Conservation (phyloP, 768 basidiomycete genomes). For the Amylocystis lapponica region DNA sequence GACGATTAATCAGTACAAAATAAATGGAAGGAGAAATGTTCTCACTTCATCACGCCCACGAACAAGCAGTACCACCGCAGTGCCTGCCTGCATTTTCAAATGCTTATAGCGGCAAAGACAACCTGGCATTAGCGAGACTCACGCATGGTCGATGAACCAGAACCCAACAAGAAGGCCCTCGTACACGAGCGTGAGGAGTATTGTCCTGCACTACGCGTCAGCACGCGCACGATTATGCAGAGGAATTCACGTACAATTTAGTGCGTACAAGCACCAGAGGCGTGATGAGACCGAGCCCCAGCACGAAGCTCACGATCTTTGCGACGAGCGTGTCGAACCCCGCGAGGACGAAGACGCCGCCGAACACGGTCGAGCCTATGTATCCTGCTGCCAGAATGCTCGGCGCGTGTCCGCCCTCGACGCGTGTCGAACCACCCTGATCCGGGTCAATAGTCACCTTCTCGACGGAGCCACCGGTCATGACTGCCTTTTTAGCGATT, state of each 20-base stretch:
- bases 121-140: constrained; percentile 24
- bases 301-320: constrained; percentile 88
- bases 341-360: constrained; percentile 76
- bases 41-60: constrained; percentile 81
- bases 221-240: not conserved
- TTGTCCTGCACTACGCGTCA: constrained; percentile 52
- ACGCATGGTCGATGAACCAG: constrained; percentile 95
- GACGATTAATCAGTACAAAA: constrained; percentile 7
- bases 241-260: constrained; percentile 61
- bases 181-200: constrained; percentile 72
- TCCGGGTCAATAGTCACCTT: constrained; percentile 83
- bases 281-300: constrained; percentile 80
- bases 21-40: not conserved
- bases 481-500: constrained; percentile 75
- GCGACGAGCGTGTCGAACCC: constrained; percentile 88
- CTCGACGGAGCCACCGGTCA: constrained; percentile 73
- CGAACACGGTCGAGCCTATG: constrained; percentile 75
- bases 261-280: constrained; percentile 84
- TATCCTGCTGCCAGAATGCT: constrained; percentile 78
- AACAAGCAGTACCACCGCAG: constrained; percentile 82
- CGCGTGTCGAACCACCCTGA: constrained; percentile 68
- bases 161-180: constrained; percentile 87
- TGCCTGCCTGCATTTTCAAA: constrained; percentile 55
- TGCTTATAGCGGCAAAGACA: not conserved
- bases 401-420: constrained; percentile 69